Evolutionary conservation across 2,329 filamentous ascomycete species (phyloP), one percentile per base, ranked within the genome.

Genomic region (Leptographium lundbergii): DNA sequence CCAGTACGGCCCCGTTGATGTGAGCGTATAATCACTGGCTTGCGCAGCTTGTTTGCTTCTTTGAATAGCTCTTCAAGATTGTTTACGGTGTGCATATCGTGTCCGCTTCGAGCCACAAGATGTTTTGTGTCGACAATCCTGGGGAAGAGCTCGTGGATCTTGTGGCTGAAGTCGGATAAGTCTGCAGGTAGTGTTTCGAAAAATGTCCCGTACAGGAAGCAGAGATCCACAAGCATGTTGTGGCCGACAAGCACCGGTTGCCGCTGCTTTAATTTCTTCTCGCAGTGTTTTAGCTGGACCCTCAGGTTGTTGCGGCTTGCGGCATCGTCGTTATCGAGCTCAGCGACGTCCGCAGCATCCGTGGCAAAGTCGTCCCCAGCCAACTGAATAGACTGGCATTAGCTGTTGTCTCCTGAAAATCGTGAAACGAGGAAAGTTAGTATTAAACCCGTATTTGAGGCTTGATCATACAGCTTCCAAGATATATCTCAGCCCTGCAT

Each of bases 91-190:
- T 95, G 39, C 89, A 95, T 64, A 87, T 94, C 67, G 83, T 95
- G 59, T 86, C 83, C 2, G 82, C 86, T 7, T 80, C 34, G 24
- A 85, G 88, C 57, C 84, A 87, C 0, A 82, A 89, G 58, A 81
- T 95, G 11, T 69, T 95, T 48, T 86, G 89, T 39, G 81, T 96
- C 42, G 83, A 87, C 57, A 68, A 79, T 58, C 0, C 69, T 67
- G 0, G 75, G 73, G 47, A 77, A 74, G 3, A 80, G 64, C 1
- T 69, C 64, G 62, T 82, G 76, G 2, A 85, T 73, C 2, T 70
- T 67, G 6, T 68, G 61, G 47, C 75, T 71, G 65, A 87, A 88
- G 25, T 77, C 77, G 3, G 75, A 71, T 1, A 85, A 67, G 0
- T 72, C 78, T 2, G 72, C 69, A 0, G 84, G 85, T 2, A 87